Evolutionary conservation across 1,284 basidiomycete species (phyloP).

Genomic region (Papiliotrema flavescens): DNA sequence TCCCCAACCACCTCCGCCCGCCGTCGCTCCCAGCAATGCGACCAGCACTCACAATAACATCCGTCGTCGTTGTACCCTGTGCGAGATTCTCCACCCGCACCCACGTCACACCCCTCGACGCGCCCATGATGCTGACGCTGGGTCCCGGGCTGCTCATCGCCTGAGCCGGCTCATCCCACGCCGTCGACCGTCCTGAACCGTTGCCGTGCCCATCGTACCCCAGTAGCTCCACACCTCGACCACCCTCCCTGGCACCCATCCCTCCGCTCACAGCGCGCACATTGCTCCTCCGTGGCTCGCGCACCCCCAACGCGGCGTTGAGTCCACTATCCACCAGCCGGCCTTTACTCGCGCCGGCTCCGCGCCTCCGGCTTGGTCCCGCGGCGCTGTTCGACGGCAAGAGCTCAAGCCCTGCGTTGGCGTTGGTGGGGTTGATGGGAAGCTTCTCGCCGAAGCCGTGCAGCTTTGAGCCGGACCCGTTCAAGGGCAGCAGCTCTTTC

Average conservation of each 20-base stretch:
- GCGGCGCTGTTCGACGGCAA: slow-evolving; percentile 12
- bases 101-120: slow-evolving; percentile 59
- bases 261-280: background rate
- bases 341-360: background rate
- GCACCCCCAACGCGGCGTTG: slow-evolving; percentile 21
- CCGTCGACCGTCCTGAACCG: background rate
- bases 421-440: slow-evolving; percentile 15
- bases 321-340: slow-evolving; percentile 12
- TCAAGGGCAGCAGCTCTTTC: slow-evolving; percentile 29
- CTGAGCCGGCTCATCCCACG: background rate
- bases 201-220: background rate
- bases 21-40: too few species aligned
- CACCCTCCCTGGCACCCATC: background rate
- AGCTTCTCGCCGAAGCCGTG: slow-evolving; percentile 20
- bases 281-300: slow-evolving; percentile 3
- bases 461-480: slow-evolving; percentile 8
- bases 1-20: too few species aligned
- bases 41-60: slow-evolving; percentile 61
- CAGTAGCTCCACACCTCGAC: background rate
- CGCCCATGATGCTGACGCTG: slow-evolving; percentile 68
- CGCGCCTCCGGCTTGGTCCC: background rate
- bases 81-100: slow-evolving; percentile 73
- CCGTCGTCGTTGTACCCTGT: slow-evolving; percentile 71
- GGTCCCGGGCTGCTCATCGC: background rate
- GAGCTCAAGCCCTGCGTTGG: slow-evolving; percentile 31